These are phyloP conservation scores for Aspergillus sp. DNA, from an alignment of 2,329 filamentous ascomycete genomes.

Conservation along the genomic window DNA sequence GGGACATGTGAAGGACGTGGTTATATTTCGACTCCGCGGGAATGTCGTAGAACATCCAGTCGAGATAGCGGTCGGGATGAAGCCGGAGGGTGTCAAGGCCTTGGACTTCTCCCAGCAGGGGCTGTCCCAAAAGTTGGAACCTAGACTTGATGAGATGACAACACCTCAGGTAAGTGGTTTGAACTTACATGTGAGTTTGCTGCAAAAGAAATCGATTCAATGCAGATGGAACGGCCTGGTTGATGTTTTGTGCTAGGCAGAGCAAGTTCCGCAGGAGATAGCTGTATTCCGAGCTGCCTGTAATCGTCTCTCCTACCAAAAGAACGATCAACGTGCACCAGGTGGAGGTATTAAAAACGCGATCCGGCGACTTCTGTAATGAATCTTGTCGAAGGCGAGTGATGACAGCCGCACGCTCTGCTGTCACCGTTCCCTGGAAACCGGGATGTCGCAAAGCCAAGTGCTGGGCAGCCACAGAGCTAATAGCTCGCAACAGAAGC, in stretches of 20 bases:
- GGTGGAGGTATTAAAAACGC: conserved; percentile 9
- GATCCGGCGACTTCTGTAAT: conserved; percentile 5
- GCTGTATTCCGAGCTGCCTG: conserved; percentile 12
- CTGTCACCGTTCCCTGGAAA: conserved; percentile 7
- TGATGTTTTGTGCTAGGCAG: conserved; percentile 8
- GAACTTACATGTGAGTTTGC: conserved; percentile 13
- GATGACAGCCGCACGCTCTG: conserved; percentile 9
- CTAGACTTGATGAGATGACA: conserved; percentile 1
- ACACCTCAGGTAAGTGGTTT: not conserved
- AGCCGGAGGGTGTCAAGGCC: conserved; percentile 6
- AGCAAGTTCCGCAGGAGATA: conserved; percentile 10
- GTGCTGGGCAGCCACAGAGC: conserved; percentile 15
- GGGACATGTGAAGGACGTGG: conserved; percentile 4
- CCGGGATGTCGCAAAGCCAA: conserved; percentile 7
- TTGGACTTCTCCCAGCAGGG: conserved; percentile 10
- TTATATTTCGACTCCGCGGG: conserved; percentile 7
- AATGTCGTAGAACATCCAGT: conserved; percentile 10
- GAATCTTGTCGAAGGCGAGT: conserved; percentile 10
- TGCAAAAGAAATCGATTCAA: conserved; percentile 7
- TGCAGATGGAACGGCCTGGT: not conserved
- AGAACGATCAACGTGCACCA: conserved; percentile 15
- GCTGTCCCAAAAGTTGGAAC: conserved; percentile 11
- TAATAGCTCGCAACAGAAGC: conserved; percentile 14
- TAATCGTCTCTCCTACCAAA: conserved; percentile 17
- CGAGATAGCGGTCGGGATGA: conserved; percentile 6